phyloP scores from a whole-genome alignment of 2,329 filamentous ascomycete genomes.

The Aureobasidium vineae region DNA sequence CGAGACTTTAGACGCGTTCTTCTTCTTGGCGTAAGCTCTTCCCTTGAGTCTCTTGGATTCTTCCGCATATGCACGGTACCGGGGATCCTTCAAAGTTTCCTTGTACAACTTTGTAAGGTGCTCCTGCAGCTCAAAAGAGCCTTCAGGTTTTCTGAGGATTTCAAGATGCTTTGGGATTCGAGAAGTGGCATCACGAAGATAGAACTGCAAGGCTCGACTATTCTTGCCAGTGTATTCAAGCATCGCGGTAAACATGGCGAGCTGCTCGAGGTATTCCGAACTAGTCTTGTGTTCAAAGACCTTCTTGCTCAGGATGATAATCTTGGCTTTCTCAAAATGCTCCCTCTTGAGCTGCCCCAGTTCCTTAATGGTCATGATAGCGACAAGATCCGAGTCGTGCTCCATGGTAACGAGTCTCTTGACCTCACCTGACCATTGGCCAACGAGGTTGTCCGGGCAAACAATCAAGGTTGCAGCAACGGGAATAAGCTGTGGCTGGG shows the following conservation, averaged over 20 bases:
- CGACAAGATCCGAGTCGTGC: too few relatives aligned
- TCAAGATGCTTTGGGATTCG: constrained; percentile 47
- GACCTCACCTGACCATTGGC: constrained; percentile 60
- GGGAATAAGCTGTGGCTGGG: neutral
- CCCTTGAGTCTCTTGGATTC: constrained; percentile 27
- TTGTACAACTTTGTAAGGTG: constrained; percentile 33
- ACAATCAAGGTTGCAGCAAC: constrained; percentile 60
- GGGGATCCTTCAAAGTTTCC: constrained; percentile 36
- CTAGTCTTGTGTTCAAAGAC: constrained; percentile 49
- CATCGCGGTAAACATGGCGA: constrained; percentile 53
- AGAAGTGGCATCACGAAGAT: constrained; percentile 50
- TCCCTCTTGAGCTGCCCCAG: constrained; percentile 47
- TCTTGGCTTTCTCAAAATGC: constrained; percentile 50
- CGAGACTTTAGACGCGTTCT: neutral
- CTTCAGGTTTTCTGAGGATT: constrained; percentile 29
- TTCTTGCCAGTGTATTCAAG: constrained; percentile 42
- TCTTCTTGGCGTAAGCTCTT: neutral
- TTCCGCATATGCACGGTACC: constrained; percentile 40
- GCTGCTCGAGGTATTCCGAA: constrained; percentile 48
- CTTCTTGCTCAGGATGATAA: constrained; percentile 56
- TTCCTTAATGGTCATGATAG: constrained; percentile 38
- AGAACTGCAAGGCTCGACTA: constrained; percentile 52
- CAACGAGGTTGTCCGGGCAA: constrained; percentile 54
- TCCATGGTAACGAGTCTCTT: too few relatives aligned
- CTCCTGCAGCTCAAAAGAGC: constrained; percentile 36